These are phyloP conservation scores for Pyrenophora tritici-repentis DNA, from an alignment of 2,329 filamentous ascomycete species.

Conservation along the genomic window DNA sequence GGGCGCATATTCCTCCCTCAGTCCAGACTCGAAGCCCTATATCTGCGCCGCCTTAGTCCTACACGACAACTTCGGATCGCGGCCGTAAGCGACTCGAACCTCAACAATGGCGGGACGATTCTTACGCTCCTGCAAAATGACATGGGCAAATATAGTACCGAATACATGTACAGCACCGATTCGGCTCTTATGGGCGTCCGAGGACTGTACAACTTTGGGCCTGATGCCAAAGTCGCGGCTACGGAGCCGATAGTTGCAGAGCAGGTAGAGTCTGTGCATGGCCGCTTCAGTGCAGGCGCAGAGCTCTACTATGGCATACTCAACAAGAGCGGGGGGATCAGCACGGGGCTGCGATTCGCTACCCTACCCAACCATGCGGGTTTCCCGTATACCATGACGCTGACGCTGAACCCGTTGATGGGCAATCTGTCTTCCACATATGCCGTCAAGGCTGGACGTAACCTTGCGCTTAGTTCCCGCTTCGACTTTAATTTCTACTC, in stretches of 20 bases:
- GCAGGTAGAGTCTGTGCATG: constrained; percentile 65
- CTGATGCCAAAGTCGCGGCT: constrained; percentile 59
- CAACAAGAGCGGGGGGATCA: constrained; percentile 92
- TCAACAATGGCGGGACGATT: constrained; percentile 77
- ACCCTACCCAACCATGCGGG: constrained; percentile 80
- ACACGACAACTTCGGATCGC: constrained; percentile 80
- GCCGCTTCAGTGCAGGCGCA: constrained; percentile 85
- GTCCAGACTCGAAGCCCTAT: constrained; percentile 83
- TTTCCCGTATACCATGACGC: constrained; percentile 89
- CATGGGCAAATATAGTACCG: constrained; percentile 82
- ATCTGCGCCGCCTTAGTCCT: constrained; percentile 77
- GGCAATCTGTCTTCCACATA: constrained; percentile 91
- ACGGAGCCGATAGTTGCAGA: constrained; percentile 29
- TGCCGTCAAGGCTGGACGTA: constrained; percentile 81
- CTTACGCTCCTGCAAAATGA: constrained; percentile 80
- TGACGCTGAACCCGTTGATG: constrained; percentile 93
- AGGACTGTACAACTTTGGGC: constrained; percentile 93
- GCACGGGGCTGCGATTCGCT: constrained; percentile 84
- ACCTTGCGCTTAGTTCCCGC: constrained; percentile 83
- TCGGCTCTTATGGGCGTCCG: constrained; percentile 85
- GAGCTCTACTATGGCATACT: constrained; percentile 95
- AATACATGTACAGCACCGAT: constrained; percentile 91
- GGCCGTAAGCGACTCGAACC: constrained; percentile 71
- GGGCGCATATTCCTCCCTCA: constrained; percentile 81
- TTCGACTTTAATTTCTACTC: constrained; percentile 99